Conservation (phyloP, 129 eudicot genomes). For the Flaveria ramosissima region DNA sequence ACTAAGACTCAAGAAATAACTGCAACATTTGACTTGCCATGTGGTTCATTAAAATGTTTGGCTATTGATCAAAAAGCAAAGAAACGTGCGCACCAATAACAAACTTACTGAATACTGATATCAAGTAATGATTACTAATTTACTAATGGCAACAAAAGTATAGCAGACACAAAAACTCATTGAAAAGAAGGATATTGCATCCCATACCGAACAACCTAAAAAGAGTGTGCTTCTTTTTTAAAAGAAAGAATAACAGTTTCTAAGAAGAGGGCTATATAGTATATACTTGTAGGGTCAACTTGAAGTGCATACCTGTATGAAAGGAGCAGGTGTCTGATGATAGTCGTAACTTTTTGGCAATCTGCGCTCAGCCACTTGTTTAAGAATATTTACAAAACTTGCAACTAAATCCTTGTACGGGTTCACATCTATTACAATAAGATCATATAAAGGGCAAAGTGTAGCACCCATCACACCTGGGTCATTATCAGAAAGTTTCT, state of each 20-base stretch:
- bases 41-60: too few relatives aligned
- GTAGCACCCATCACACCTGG: conserved; percentile 99
- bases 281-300: not conserved
- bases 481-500: conserved; percentile 96
- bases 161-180: not conserved
- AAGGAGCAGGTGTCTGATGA: conserved; percentile 99
- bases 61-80: too few relatives aligned
- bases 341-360: conserved; percentile 95
- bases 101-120: too few relatives aligned
- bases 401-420: conserved; percentile 82
- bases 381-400: conserved; percentile 91
- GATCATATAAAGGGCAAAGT: conserved; percentile 88
- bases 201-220: not conserved
- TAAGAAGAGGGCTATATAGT: not conserved
- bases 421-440: conserved; percentile 67
- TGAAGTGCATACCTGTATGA: conserved; percentile 73
- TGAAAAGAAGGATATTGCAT: not conserved
- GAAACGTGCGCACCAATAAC: too few relatives aligned
- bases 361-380: conserved; percentile 98
- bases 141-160: not conserved
- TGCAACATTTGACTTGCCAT: too few relatives aligned
- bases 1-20: too few relatives aligned
- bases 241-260: not conserved
- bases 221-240: not conserved
- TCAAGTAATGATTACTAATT: not conserved